A percentile compares a stretch with the other conserved stretches of the same genome.
phyloP scores from a whole-genome alignment of 1,284 basidiomycete species.

The Pseudomicrostroma phylloplanum region DNA sequence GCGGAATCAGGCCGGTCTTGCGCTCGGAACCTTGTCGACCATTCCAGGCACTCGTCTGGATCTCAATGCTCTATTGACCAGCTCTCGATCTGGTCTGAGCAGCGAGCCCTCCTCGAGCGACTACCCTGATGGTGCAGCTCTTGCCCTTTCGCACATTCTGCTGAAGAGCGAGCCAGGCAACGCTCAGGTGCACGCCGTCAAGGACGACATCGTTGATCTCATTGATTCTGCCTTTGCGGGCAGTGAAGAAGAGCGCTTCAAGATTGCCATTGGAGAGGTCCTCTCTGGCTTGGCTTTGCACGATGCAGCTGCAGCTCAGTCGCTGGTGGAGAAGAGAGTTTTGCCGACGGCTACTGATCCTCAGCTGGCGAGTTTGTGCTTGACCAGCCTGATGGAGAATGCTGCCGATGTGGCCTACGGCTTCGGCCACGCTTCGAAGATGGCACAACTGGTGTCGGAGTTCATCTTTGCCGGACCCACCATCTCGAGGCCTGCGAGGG shows the following conservation, averaged over 20 bases:
- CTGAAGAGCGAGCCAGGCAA: constrained; percentile 54
- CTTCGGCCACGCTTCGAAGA: constrained; percentile 60
- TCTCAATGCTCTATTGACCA: constrained; percentile 70
- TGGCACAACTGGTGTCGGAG: constrained; percentile 69
- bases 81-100: constrained; percentile 61
- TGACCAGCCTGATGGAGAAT: constrained; percentile 62
- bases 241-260: constrained; percentile 19
- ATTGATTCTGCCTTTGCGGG: constrained; percentile 66
- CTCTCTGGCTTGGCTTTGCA: constrained; percentile 62
- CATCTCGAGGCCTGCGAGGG: constrained; percentile 75
- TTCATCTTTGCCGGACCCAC: constrained; percentile 66
- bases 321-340: constrained; percentile 61
- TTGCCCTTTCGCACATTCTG: constrained; percentile 11
- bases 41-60: constrained; percentile 54
- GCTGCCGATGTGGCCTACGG: constrained; percentile 63
- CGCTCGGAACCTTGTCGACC: constrained; percentile 85
- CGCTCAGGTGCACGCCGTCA: constrained; percentile 71
- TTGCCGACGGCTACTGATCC: constrained; percentile 62
- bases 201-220: constrained; percentile 68
- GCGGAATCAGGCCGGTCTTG: constrained; percentile 72
- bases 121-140: constrained; percentile 4
- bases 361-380: constrained; percentile 61
- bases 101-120: constrained; percentile 14
- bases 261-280: constrained; percentile 64
- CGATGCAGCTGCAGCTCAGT: constrained; percentile 63